phyloP scores from a whole-genome alignment of 768 basidiomycete species.

The Trametes elegans region DNA sequence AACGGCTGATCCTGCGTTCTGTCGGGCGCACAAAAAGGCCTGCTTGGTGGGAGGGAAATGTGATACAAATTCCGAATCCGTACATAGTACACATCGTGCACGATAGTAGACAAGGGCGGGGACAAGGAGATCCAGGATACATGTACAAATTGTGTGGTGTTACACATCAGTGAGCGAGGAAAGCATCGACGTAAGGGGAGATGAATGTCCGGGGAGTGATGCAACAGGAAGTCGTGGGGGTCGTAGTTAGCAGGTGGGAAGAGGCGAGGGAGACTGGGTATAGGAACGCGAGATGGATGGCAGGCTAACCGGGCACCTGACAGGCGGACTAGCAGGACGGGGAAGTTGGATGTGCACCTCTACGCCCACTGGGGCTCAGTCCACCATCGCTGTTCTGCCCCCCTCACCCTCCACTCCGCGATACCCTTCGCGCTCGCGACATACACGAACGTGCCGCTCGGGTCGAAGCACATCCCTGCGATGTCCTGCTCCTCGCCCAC shows the following conservation, averaged over 20 bases:
- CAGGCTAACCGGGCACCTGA: background rate
- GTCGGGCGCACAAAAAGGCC: too few species aligned
- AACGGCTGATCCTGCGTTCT: too few species aligned
- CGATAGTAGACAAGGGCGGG: background rate
- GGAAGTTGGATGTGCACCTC: background rate
- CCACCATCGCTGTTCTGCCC: conserved; percentile 76
- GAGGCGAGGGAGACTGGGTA: background rate
- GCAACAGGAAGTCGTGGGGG: background rate
- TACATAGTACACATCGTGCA: background rate
- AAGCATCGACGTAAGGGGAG: too few species aligned
- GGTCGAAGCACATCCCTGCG: conserved; percentile 75
- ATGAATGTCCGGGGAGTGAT: too few species aligned
- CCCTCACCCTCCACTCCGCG: conserved; percentile 75
- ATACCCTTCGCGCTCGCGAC: conserved; percentile 63
- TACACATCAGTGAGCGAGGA: background rate
- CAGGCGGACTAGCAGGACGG: background rate
- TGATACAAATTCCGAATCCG: background rate
- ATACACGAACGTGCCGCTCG: conserved; percentile 63
- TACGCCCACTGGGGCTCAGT: conserved; percentile 45
- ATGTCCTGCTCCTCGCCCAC: conserved; percentile 48
- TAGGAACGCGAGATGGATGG: background rate
- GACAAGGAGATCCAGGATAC: background rate
- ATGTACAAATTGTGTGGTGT: conserved; percentile 7
- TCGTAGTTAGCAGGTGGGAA: background rate
- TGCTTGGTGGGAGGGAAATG: background rate